Percentiles rank a stretch among this genome's conserved stretches.
Conservation (phyloP, 768 basidiomycete genomes). For the Coprinopsis cinerea region DNA sequence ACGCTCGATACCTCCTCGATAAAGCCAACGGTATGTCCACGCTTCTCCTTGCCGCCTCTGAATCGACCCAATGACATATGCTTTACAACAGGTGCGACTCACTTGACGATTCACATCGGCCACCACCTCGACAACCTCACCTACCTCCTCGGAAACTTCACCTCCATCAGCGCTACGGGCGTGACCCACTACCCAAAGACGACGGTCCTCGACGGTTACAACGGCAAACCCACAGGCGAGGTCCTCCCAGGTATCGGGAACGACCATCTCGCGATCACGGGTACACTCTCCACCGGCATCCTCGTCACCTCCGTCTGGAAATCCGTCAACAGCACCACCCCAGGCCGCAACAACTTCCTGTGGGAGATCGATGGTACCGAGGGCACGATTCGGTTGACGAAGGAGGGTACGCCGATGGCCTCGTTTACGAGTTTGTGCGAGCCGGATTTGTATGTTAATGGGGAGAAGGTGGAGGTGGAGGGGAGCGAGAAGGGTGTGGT, state of each 20-base stretch:
- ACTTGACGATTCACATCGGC: constrained; percentile 1
- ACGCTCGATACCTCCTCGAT: too few relatives aligned
- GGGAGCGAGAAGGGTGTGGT: constrained; percentile 3
- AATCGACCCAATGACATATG: too few relatives aligned
- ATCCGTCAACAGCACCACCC: constrained; percentile 1
- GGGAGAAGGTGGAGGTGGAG: constrained; percentile 12
- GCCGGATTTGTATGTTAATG: constrained; percentile 15
- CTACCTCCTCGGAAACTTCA: constrained; percentile 11
- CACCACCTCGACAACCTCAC: constrained; percentile 13
- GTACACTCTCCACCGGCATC: constrained; percentile 6
- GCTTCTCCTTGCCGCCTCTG: too few relatives aligned
- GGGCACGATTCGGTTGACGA: constrained; percentile 13
- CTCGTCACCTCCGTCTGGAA: constrained; percentile 5
- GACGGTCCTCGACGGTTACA: constrained; percentile 6
- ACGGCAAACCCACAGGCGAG: constrained; percentile 6
- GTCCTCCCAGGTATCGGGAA: background rate
- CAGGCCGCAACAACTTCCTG: constrained; percentile 9
- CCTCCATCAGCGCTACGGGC: constrained; percentile 6
- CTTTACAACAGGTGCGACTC: constrained; percentile 5
- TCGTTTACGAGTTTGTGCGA: constrained; percentile 7
- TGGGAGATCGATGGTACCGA: constrained; percentile 16
- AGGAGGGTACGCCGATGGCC: too few relatives aligned
- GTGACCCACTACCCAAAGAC: constrained; percentile 5
- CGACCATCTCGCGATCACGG: constrained; percentile 11
- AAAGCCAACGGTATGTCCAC: too few relatives aligned